phyloP scores from a whole-genome alignment of 2,329 filamentous ascomycete species.

The Pseudocercospora vitis region DNA sequence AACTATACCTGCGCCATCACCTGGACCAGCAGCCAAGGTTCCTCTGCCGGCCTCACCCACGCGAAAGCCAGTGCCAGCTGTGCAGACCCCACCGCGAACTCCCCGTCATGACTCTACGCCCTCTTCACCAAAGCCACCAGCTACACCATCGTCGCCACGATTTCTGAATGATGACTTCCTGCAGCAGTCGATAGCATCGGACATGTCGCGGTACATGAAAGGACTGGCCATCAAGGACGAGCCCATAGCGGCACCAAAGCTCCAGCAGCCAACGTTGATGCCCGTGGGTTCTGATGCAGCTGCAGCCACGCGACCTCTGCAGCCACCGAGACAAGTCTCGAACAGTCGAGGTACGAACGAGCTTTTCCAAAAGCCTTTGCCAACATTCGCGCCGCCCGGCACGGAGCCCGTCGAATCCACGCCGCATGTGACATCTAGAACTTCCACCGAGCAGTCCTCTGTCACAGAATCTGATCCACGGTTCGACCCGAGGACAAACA shows the following conservation, averaged over 20 bases:
- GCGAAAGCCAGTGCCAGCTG: conserved; percentile 39
- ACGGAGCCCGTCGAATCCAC: conserved; percentile 10
- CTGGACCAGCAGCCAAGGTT: conserved; percentile 44
- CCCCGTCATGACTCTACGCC: conserved; percentile 31
- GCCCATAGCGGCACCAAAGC: conserved; percentile 29
- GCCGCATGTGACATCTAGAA: not conserved
- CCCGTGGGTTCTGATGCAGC: conserved; percentile 13
- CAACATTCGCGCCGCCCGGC: conserved; percentile 30
- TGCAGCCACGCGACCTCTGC: conserved; percentile 15
- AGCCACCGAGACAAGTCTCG: conserved; percentile 12
- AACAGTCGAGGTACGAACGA: conserved; percentile 28
- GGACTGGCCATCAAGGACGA: conserved; percentile 37
- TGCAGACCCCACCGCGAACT: conserved; percentile 39
- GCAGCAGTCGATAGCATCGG: conserved; percentile 50
- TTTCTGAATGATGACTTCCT: conserved; percentile 48
- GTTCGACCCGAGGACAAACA: not conserved
- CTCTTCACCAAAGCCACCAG: conserved; percentile 36
- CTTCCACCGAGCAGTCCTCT: not conserved
- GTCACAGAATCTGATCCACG: conserved; percentile 14
- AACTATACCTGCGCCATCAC: conserved; percentile 38
- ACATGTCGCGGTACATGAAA: conserved; percentile 44
- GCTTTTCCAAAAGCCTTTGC: conserved; percentile 38
- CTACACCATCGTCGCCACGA: conserved; percentile 35
- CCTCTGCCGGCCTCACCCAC: conserved; percentile 50
- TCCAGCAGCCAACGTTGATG: conserved; percentile 18